phyloP scores from a whole-genome alignment of 164 flowering plant genomes.

The Hamamelis virginiana region DNA sequence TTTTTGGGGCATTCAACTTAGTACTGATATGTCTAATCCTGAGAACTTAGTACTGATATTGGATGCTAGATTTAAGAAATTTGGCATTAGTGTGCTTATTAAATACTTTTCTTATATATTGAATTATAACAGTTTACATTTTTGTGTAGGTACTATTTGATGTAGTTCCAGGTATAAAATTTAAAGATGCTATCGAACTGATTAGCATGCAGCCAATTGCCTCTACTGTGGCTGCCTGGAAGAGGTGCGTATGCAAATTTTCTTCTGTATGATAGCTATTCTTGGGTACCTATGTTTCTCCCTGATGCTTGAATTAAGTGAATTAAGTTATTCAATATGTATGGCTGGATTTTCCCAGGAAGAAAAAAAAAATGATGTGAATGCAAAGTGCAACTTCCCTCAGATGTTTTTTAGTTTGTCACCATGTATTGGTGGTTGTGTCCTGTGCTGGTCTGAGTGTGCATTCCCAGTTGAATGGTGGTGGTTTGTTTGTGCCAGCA shows the following conservation, averaged over 20 bases:
- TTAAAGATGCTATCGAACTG: conserved; percentile 86
- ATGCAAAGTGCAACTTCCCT: not conserved
- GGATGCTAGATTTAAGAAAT: not conserved
- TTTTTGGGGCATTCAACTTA: not conserved
- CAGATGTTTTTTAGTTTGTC: no score
- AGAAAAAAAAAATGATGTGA: not conserved
- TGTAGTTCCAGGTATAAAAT: conserved; percentile 86
- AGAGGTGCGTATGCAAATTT: conserved; percentile 46
- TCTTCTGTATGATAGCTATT: not conserved
- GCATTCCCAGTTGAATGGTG: no score
- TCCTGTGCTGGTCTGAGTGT: no score
- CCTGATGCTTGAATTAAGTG: not conserved
- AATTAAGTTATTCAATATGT: not conserved
- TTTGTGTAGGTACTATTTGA: conserved; percentile 87
- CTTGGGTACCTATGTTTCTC: not conserved
- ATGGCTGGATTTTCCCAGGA: not conserved
- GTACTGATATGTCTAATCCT: not conserved
- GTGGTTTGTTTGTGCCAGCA: no score
- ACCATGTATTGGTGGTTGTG: no score
- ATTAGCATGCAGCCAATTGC: conserved; percentile 93
- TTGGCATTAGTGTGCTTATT: not conserved
- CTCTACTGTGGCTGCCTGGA: conserved; percentile 75
- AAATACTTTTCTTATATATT: not conserved
- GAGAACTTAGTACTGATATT: no score
- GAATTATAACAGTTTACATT: not conserved